Evolutionary conservation across 1,284 basidiomycete genomes (phyloP), one percentile per base, ranked within the genome.

Genomic region (Ustilago sp.): DNA sequence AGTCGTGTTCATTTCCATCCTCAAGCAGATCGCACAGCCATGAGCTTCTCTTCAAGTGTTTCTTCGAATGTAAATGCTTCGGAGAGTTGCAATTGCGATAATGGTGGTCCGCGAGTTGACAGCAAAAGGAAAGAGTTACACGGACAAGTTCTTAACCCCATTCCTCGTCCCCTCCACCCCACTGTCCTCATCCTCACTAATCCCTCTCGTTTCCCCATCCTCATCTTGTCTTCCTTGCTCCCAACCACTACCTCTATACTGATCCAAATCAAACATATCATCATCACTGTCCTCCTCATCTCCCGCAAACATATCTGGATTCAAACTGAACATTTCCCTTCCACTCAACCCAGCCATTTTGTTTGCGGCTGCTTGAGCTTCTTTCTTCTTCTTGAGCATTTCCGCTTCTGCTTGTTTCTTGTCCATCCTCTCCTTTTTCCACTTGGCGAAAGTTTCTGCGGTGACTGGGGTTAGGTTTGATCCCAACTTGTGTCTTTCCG

Each of bases 271-370:
- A 56, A 83, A 73, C 62, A 79, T 59, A 3, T 65, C 74, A 19
- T 71, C 82, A 8, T 88, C 91, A 7, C 23, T 28, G 23, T 92
- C 93, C 15, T 83, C 86, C 2, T 82, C 84, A 0, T 83, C 84
- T 80, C 95, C 94, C 78, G 90, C 91, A 88, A 96, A 94, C 91
- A 96, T 93, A 83, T 98, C 94, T 17, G 94, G 93, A 86, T 98
- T 95, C 89, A 94, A 95, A 88, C 90, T 83, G 80, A 94, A 94
- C 87, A 99, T 89, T 88, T 99, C 97, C 87, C 94, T 90, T 62
- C 96, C 96, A 70, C 93, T 94, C 93, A 99, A 94, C 60, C 96
- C 97, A 41, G 89, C 90, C 86, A 89, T 91, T 90, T 98, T 98
- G 79, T 96, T 96, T 5, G 94, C 94, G 4, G 93, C 91, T 7